These are phyloP conservation scores for Ambrosia artemisiifolia DNA, from an alignment of 129 eudicot genomes.

Conservation along the genomic window DNA sequence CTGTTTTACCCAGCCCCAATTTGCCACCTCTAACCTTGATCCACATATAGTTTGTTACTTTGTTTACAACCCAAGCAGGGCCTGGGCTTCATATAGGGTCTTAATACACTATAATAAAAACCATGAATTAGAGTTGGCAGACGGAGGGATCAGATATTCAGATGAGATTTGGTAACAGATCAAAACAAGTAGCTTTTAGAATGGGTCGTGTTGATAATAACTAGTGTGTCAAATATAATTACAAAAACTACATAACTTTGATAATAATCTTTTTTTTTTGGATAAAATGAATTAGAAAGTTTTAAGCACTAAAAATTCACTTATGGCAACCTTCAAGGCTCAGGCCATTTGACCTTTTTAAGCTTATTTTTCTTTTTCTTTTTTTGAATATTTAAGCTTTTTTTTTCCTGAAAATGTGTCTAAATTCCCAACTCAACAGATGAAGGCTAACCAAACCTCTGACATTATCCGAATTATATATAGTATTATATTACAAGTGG, in stretches of 20 bases:
- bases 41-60: neutral
- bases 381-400: too few species aligned
- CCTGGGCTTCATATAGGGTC: neutral
- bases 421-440: neutral
- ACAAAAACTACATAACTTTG: neutral
- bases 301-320: neutral
- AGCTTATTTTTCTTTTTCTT: neutral
- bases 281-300: neutral
- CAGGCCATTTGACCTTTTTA: neutral
- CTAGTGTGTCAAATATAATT: neutral
- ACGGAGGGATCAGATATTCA: neutral
- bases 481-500: too few species aligned
- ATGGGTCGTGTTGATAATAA: neutral
- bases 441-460: neutral
- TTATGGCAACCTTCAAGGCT: neutral
- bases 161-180: neutral
- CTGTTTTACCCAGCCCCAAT: neutral
- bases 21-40: neutral
- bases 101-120: neutral
- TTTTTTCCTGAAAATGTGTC: neutral
- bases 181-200: neutral
- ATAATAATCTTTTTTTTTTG: slow-evolving; percentile 1
- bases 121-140: neutral
- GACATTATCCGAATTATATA: too few species aligned
- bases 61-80: neutral